Conservation (phyloP, 192 early-diverging fungal species). For the Tieghemiomyces parasiticus region DNA sequence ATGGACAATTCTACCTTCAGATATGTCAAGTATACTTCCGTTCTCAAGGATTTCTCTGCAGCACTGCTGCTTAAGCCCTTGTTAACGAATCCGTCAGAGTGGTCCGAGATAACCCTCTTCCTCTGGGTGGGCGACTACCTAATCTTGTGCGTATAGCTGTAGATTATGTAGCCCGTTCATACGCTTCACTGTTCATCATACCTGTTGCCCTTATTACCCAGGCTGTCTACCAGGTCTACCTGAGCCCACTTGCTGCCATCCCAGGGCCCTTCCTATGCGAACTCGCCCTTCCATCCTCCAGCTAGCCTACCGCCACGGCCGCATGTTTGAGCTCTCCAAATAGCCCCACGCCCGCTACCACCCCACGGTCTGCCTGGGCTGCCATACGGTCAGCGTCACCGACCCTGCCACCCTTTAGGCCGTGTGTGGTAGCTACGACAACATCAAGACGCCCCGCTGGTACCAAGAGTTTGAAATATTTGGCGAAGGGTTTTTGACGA, state of each 20-base stretch:
- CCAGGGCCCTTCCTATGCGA: conserved; percentile 4
- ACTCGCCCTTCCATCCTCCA: neutral
- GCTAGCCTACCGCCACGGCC: neutral
- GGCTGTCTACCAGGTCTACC: conserved; percentile 4
- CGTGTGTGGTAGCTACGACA: neutral
- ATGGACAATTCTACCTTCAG: too few species aligned
- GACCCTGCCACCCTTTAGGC: neutral
- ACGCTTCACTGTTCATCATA: too few species aligned
- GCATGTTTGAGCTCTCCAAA: neutral
- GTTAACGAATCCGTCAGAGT: too few species aligned
- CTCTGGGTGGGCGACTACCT: too few species aligned
- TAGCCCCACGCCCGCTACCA: neutral
- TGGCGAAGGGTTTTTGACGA: neutral
- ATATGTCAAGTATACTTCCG: too few species aligned
- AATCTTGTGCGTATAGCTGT: too few species aligned
- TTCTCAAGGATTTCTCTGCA: too few species aligned
- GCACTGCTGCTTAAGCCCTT: too few species aligned
- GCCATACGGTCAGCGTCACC: neutral
- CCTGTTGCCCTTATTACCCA: too few species aligned
- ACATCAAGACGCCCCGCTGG: neutral
- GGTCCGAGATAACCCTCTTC: too few species aligned
- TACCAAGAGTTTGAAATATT: conserved; percentile 6
- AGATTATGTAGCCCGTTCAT: too few species aligned
- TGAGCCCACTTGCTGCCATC: neutral
- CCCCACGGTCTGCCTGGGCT: conserved; percentile 1